Base-by-base conservation (phyloP, 106 monocot genomes). In the Chionographis japonica region DNA sequence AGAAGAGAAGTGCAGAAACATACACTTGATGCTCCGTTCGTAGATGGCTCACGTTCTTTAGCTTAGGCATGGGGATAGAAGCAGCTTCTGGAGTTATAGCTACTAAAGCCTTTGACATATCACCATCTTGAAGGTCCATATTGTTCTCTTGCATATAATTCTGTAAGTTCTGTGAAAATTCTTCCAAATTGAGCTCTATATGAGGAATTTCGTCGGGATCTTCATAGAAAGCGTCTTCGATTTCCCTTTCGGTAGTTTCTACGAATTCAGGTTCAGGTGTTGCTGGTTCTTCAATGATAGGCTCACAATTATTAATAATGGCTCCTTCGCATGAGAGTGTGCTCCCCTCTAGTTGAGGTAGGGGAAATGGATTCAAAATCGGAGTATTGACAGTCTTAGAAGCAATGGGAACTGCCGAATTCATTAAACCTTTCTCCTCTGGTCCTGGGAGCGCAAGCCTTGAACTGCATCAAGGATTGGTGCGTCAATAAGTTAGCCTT, bases 1-100 rank as follows among this genome's bases (percentile, higher is more conserved):
- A 49, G 18, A 17, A 63, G 0, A 36, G 43, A 18, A 4, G 14
- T 37, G 40, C 4, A 38, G 12, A 50, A 12, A 73, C 88, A 57
- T 88, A 85, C 81, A 88, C 88, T 84, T 74, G 88, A 72, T 88
- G 88, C 65, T 88, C 88, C n/a, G 84, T 88, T 19, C 88, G 69
- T 46, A 88, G 68, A 50, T 84, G 88, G 58, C 73, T 85, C 13
- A 85, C 56, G 68, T 85, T 85, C 76, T 88, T 88, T 56, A 88
- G 73, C 67, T 85, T 85, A 2, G 84, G 75, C 53, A 54, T 66
- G n/a, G 82, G 79, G 40, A 83, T 57, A 7, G 75, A 82, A 65
- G 77, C 81, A 39, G 63, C 63, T 40, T 75, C 74, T 42, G 78
- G 74, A 52, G 58, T 70, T 41, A 74, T 57, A 37, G 69, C 61